Base-by-base conservation (phyloP, 495 filamentous ascomycete species). In the Xylaria grammica region DNA sequence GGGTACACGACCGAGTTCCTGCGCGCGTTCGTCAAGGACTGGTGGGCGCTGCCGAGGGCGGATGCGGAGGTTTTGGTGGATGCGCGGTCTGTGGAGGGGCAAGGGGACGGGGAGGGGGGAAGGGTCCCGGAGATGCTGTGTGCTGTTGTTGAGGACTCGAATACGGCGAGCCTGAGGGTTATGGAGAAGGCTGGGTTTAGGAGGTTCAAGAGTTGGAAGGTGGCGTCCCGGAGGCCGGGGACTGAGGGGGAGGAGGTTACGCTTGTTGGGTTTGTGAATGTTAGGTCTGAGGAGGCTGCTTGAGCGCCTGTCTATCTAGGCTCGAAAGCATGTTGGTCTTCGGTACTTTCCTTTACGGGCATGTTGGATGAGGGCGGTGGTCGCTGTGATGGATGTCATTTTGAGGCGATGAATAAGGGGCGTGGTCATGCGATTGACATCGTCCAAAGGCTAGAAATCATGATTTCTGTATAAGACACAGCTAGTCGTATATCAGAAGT, bases 401-500 rank as follows among this genome's bases (percentile, higher is more conserved):
- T n/a, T n/a, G n/a, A n/a, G n/a, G n/a, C n/a, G n/a, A n/a, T n/a
- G n/a, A n/a, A n/a, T n/a, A n/a, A n/a, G n/a, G n/a, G n/a, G n/a
- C n/a, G n/a, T n/a, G n/a, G n/a, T n/a, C n/a, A n/a, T n/a, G n/a
- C n/a, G n/a, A n/a, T n/a, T 67, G 86, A 89, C 69, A 87, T 89
- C 64, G 77, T 82, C 15, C 86, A 88, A 55, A 86, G 88, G 67
- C 74, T 89, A 19, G 84, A 86, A 67, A 88, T 88, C 76, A 86
- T 89, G 69, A 79, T 81, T 40, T 73, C 81, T 0, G 83, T 86
- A 67, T 32, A 81, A 24, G 27, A 60, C 87, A 32, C 83, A 87
- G 66, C 74, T 82, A 49, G 81, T 80, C 57, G 77, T 81, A 10
- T 81, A 85, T 40, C 80, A 84, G 56, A 79, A 82, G 70, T 82